A percentile compares a stretch with the other conserved stretches of the same genome.
phyloP scores from a whole-genome alignment of 139 green algal genomes.

The Pleodorina starrii region DNA sequence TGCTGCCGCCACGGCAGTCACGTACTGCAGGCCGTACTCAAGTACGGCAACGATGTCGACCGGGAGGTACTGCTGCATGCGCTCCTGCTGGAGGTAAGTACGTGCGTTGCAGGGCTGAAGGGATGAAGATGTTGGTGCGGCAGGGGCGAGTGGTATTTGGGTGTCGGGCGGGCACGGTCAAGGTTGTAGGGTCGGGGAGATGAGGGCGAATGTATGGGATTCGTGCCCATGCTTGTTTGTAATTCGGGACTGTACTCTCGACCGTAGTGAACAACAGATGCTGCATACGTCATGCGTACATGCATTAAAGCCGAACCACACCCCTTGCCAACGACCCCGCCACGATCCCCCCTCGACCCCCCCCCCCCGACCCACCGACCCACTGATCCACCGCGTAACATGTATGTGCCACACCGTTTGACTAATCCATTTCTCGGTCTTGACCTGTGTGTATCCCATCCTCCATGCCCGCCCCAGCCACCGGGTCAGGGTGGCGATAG shows the following conservation, averaged over 20 bases:
- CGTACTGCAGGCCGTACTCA: constrained; percentile 44
- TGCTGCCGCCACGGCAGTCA: constrained; percentile 44
- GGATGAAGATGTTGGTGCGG: too few species aligned
- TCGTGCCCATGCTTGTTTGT: background rate
- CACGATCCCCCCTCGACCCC: too few species aligned
- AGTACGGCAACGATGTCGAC: constrained; percentile 38
- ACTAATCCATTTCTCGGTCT: background rate
- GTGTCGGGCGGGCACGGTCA: background rate
- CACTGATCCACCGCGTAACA: too few species aligned
- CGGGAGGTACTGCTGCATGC: constrained; percentile 20
- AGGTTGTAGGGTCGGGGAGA: background rate
- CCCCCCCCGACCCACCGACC: too few species aligned
- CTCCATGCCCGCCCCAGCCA: too few species aligned
- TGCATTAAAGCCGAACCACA: too few species aligned
- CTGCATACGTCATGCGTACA: too few species aligned
- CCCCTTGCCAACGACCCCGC: too few species aligned
- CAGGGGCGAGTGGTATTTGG: background rate
- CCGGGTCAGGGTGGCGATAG: background rate
- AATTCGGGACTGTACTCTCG: background rate
- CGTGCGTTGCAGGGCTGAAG: too few species aligned
- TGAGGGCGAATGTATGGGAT: background rate
- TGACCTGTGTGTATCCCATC: background rate
- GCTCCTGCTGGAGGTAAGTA: constrained; percentile 26
- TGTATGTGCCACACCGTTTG: too few species aligned
- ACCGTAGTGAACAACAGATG: too few species aligned